phyloP scores from a whole-genome alignment of 2,329 filamentous ascomycete genomes.

The Fusarium sp. region DNA sequence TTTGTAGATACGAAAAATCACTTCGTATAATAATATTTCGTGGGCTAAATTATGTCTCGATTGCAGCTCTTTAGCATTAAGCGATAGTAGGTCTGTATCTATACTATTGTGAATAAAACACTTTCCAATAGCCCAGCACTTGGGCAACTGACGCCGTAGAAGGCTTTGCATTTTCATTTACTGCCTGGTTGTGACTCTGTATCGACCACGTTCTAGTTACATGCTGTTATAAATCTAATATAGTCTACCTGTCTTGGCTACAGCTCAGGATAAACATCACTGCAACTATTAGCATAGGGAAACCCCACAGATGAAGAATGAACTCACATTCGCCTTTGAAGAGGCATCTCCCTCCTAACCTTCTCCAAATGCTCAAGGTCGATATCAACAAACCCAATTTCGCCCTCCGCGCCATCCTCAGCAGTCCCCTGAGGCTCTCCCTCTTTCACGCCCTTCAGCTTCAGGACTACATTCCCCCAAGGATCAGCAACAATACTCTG shows the following conservation, averaged over 20 bases:
- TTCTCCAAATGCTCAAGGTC: slow-evolving; percentile 58
- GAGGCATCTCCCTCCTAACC: slow-evolving; percentile 62
- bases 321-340: slow-evolving; percentile 62
- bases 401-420: slow-evolving; percentile 52
- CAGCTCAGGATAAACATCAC: slow-evolving; percentile 40
- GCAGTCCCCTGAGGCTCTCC: slow-evolving; percentile 37
- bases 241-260: background rate
- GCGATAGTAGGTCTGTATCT: background rate
- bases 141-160: too few relatives aligned
- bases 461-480: slow-evolving; percentile 80
- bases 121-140: background rate
- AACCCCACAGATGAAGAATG: background rate
- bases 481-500: slow-evolving; percentile 87
- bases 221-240: too few relatives aligned
- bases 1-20: background rate
- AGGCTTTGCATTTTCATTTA: too few relatives aligned
- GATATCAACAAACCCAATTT: slow-evolving; percentile 65
- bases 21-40: background rate
- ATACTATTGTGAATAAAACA: background rate
- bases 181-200: too few relatives aligned
- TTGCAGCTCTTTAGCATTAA: background rate
- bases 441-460: slow-evolving; percentile 66
- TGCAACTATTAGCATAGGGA: slow-evolving; percentile 8
- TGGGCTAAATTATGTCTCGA: too few relatives aligned
- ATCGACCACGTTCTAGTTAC: background rate